Conservation (phyloP, 495 filamentous ascomycete genomes). For the Parachaetomium inaequale region DNA sequence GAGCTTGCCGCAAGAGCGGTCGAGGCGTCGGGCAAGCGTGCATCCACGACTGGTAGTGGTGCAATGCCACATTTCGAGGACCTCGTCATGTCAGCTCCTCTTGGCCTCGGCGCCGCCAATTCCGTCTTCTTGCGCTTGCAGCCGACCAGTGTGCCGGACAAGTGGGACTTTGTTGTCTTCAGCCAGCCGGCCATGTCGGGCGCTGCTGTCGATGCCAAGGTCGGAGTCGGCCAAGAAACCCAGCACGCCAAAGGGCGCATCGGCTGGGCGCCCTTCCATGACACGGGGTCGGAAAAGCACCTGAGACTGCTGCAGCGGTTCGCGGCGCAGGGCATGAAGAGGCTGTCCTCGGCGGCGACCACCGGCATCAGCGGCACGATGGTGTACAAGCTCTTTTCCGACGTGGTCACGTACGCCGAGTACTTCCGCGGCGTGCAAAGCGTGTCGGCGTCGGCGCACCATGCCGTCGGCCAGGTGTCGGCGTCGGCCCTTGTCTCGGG, state of each 20-base stretch:
- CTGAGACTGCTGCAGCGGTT: no score
- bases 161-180: no score
- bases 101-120: background rate
- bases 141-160: no score
- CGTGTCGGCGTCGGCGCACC: background rate
- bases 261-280: no score
- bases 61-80: background rate
- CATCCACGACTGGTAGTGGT: background rate
- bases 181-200: no score
- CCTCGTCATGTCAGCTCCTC: background rate
- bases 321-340: no score
- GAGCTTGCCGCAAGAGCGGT: constrained; percentile 30
- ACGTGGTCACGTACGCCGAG: constrained; percentile 27
- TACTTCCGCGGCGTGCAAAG: background rate
- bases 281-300: no score
- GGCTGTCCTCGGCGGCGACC: no score
- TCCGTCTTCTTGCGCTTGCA: background rate
- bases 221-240: no score
- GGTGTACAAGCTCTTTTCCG: constrained; percentile 17
- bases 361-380: no score
- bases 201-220: background rate
- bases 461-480: background rate
- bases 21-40: background rate
- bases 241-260: no score
- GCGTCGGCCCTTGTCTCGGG: background rate